phyloP scores from a whole-genome alignment of 2,329 filamentous ascomycete species.

The Fusarium keratoplasticum region DNA sequence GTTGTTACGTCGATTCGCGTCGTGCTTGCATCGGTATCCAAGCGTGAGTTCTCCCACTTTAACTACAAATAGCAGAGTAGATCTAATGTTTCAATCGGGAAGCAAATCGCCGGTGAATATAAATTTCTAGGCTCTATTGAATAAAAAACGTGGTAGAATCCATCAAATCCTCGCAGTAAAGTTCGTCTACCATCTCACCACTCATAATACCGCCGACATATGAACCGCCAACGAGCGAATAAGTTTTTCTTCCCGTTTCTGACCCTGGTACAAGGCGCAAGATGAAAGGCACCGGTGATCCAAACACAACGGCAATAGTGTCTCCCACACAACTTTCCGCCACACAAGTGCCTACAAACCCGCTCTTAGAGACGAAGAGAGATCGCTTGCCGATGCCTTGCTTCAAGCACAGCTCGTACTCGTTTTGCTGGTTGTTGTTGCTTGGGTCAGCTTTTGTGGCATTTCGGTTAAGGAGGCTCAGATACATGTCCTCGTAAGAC shows the following conservation, averaged over 20 bases:
- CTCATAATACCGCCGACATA: neutral
- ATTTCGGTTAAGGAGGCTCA: neutral
- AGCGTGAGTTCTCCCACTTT: neutral
- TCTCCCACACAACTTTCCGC: neutral
- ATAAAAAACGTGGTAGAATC: neutral
- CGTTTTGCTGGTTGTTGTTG: neutral
- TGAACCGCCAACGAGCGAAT: neutral
- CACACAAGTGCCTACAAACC: neutral
- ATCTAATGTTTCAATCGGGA: neutral
- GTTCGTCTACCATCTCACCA: neutral
- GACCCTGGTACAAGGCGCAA: neutral
- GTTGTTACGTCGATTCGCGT: neutral
- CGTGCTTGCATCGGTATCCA: neutral
- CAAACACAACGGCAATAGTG: neutral
- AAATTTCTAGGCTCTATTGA: neutral
- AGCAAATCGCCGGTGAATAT: neutral
- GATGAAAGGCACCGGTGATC: neutral
- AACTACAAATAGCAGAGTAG: neutral
- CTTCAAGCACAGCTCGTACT: neutral
- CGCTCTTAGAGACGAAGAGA: neutral
- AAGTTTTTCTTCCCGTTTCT: neutral
- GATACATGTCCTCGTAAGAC: neutral
- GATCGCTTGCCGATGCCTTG: neutral
- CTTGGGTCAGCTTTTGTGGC: neutral
- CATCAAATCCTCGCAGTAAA: neutral